These are phyloP conservation scores for Ascochyta rabiei DNA, from an alignment of 2,329 filamentous ascomycete genomes.

Conservation along the genomic window DNA sequence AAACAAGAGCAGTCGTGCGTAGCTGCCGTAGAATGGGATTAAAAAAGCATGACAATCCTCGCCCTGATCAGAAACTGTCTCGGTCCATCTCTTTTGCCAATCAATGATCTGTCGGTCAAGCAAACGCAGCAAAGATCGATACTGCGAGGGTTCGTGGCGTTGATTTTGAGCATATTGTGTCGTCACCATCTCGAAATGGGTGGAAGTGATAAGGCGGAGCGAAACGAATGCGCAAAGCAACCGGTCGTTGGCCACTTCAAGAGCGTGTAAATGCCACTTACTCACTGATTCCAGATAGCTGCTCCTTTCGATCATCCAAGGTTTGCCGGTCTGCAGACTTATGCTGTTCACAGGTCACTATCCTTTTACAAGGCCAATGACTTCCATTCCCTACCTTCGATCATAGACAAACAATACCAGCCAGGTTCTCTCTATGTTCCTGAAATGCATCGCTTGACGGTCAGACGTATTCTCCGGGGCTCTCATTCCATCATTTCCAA, in stretches of 20 bases:
- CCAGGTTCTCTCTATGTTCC: slow-evolving; percentile 8
- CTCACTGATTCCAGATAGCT: slow-evolving; percentile 5
- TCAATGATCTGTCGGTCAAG: slow-evolving; percentile 3
- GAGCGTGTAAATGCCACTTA: slow-evolving; percentile 4
- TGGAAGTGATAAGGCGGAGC: slow-evolving; percentile 2
- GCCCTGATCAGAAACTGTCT: background rate
- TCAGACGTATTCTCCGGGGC: background rate
- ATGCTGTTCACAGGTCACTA: background rate
- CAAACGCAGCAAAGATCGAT: background rate
- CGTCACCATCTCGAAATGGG: background rate
- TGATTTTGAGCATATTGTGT: background rate
- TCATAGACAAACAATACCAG: slow-evolving; percentile 11
- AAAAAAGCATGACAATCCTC: slow-evolving; percentile 15
- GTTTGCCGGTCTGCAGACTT: slow-evolving; percentile 6
- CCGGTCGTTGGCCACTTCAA: slow-evolving; percentile 12
- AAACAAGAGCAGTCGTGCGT: slow-evolving; percentile 13
- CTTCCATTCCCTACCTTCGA: slow-evolving; percentile 1
- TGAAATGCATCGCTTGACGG: background rate
- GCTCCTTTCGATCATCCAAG: slow-evolving; percentile 15
- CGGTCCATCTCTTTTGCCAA: slow-evolving; percentile 1
- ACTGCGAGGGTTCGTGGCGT: background rate
- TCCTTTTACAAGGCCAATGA: no score
- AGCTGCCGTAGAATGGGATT: slow-evolving; percentile 16
- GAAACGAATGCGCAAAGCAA: slow-evolving; percentile 16
- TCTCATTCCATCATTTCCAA: background rate